Base-by-base conservation (phyloP, 2,329 filamentous ascomycete genomes). In the Aureobasidium pullulans region DNA sequence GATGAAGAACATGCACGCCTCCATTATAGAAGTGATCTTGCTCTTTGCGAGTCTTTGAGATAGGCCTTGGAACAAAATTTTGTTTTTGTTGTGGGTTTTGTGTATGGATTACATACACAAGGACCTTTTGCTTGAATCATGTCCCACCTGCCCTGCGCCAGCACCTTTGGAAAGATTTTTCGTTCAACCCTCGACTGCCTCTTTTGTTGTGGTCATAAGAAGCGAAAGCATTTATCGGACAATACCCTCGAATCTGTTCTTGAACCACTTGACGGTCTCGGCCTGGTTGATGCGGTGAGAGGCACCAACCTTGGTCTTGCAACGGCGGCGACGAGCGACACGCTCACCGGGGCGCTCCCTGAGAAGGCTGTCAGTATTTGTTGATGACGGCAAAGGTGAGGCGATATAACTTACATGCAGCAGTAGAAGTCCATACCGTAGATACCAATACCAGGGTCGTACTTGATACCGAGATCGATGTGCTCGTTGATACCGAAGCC, bases 381-480 rank as follows among this genome's bases (percentile, higher is more conserved):
- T 46, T 32, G 29, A 34, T n/a, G 6, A 2, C 28, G 48, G 8
- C 2, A 1, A 16, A 37, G 16, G 46, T 6, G 9, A 54, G 16
- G 50, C 29, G 19, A 29, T 15, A 23, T 40, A 47, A 82, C 83
- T 79, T 72, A 85, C 94, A 99, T 99, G 90, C 93, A 97, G 89
- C 88, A 92, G 89, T 96, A 99, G 83, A 99, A 99, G 83, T 99
- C 94, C 94, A 99, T 99, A 78, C 94, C 92, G 85, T 96, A 96
- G 79, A 96, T 96, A 87, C 92, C 92, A 72, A 96, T 96, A 66
- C 85, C 88, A 67, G 92, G 92, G 83, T 96, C 92, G 84, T 96
- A 96, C 88, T 99, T 99, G 90, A 99, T 99, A 75, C 94, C 94
- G 74, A 99, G 85, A 86, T 99, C 94, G 81, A 99, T 99, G 89